Base-by-base conservation (phyloP, 176 grass and related monocot species). In the Oryza coarctata region DNA sequence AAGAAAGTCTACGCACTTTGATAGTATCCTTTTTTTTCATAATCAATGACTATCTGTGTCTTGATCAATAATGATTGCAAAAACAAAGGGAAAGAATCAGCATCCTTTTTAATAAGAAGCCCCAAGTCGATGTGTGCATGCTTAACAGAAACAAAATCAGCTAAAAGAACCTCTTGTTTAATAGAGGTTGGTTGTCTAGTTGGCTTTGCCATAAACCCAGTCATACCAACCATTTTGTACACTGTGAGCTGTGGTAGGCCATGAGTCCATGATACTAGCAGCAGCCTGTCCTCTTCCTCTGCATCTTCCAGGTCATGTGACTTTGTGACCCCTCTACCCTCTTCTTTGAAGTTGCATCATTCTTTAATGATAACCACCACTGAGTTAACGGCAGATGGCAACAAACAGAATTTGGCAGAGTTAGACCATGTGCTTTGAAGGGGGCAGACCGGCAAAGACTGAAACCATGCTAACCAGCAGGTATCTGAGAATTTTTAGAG, bases 211-310 rank as follows among this genome's bases (percentile, higher is more conserved):
- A 71, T 70, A 27, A n/a, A 47, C 12, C 64, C 31, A 29, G 74
- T 43, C 63, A 68, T 87, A 60, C 45, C 55, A 25, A 60, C 66
- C 72, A 34, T 33, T 79, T 70, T 76, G 75, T 83, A 80, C 69
- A 22, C 32, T 18, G 6, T 30, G 71, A 57, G 76, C 62, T 65
- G 64, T 63, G 12, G 62, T 8, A 17, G 67, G 41, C 40, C 31
- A 52, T 39, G 0, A 15, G 67, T 31, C 40, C 30, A 52, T 39
- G 1, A 31, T n/a, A 57, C 4, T 27, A 18, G 23, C 22, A 69
- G 69, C 82, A 11, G 32, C 29, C 5, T 70, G 39, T 80, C 33
- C 18, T 77, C 39, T 57, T 76, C 30, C 34, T 67, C 43, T 26
- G 41, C 58, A 32, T 74, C 18, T 63, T 31, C 3, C 68, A 40